Evolutionary conservation across 305 asterid genomes (phyloP), one percentile per base, ranked within the genome.

Genomic region (Solanum hybrid): DNA sequence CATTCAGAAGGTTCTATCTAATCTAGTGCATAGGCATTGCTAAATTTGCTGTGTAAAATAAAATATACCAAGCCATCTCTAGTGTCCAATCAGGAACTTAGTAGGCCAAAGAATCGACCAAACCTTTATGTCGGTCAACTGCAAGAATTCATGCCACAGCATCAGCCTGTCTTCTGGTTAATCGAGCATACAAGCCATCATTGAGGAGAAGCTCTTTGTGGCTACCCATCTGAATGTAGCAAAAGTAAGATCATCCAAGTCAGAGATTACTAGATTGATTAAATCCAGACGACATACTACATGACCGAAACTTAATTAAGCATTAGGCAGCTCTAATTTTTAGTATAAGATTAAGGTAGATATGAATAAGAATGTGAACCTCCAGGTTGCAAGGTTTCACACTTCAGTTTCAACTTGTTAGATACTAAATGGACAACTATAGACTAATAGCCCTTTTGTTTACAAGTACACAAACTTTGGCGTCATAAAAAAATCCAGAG

Each of bases 151-250:
- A 95, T 71, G 95, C 98, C 89, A 96, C 95, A 82, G 96, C 96
- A 91, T 96, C 99, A 4, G 95, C 97, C 90, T 97, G 99, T 92
- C 94, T 92, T 91, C 94, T 95, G 86, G 93, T 93, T 90, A 97
- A 90, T 88, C 98, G 97, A 72, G 99, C 97, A 72, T 97, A 97
- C 88, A 96, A 89, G 27, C 99, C 99, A 42, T 94, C 98, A 56
- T 91, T 94, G 87, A 37, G 88, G 69, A 94, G 88, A 72, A 97
- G 98, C 90, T 96, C 99, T 3, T 80, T 32, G 91, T 97, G 99
- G 92, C 89, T 91, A 77, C 99, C 99, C 93, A 92, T 93, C 99
- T 97, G 95, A 89, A 93, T 80, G 56, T 75, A 89, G 87, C 51
- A 37, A 76, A 86, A 27, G 42, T 89, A 42, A 76, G 27, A 40